These are phyloP conservation scores for Apiotrichum montevideense DNA, from an alignment of 1,284 basidiomycete genomes.

Conservation along the genomic window DNA sequence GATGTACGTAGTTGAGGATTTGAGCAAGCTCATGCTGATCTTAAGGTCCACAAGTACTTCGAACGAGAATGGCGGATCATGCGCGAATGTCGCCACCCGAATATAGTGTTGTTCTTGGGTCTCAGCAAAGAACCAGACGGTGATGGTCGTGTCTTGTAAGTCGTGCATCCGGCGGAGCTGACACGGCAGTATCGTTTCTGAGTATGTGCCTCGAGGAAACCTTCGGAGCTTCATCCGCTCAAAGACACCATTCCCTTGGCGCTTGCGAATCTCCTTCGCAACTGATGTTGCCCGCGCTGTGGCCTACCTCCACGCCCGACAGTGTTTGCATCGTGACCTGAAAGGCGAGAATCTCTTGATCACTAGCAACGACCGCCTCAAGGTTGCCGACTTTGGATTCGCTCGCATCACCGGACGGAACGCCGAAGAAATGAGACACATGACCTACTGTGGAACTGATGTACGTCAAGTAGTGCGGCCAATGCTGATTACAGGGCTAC, in stretches of 20 bases:
- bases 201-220: constrained; percentile 69
- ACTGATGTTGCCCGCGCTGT: constrained; percentile 88
- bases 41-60: constrained; percentile 80
- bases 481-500: constrained; percentile 30
- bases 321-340: constrained; percentile 65
- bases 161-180: not conserved
- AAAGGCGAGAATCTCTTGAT: constrained; percentile 97
- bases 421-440: constrained; percentile 79
- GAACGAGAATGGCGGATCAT: constrained; percentile 95
- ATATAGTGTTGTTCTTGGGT: constrained; percentile 90
- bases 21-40: not conserved
- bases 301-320: constrained; percentile 89
- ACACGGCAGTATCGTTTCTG: constrained; percentile 62
- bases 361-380: constrained; percentile 85
- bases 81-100: constrained; percentile 82
- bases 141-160: constrained; percentile 65
- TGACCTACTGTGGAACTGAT: constrained; percentile 97
- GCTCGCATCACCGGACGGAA: constrained; percentile 74
- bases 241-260: constrained; percentile 74
- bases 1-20: constrained; percentile 51
- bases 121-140: constrained; percentile 77
- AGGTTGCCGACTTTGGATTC: constrained; percentile 95
- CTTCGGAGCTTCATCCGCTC: constrained; percentile 77
- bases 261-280: constrained; percentile 83
- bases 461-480: constrained; percentile 49